Evolutionary conservation across 306 rosid species (phyloP).

Genomic region (Cicer yamashitae): DNA sequence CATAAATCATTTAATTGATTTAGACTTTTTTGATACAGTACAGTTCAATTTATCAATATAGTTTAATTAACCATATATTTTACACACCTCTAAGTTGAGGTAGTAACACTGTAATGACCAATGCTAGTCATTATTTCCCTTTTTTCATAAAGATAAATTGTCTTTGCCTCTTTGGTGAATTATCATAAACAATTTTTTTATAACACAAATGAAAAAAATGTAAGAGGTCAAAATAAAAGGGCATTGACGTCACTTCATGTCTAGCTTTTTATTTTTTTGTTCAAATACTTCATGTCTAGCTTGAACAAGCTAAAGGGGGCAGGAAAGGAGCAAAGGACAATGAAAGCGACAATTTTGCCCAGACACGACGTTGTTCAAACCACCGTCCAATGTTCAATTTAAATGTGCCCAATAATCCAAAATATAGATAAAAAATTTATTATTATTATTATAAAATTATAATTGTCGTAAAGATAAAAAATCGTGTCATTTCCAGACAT

Average conservation of each 20-base stretch:
- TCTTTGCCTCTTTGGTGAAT: too few species aligned
- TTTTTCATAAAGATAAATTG: too few species aligned
- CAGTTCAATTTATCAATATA: too few species aligned
- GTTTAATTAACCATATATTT: too few species aligned
- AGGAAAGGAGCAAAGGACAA: slow-evolving; percentile 6
- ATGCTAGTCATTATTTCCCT: too few species aligned
- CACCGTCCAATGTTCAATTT: background rate
- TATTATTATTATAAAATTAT: background rate
- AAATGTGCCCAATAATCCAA: background rate
- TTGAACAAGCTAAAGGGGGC: background rate
- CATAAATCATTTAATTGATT: too few species aligned
- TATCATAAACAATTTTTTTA: too few species aligned
- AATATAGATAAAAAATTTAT: background rate
- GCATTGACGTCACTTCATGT: slow-evolving; percentile 7
- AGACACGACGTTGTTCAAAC: slow-evolving; percentile 36
- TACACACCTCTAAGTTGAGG: too few species aligned
- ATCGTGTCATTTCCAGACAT: background rate
- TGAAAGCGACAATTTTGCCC: slow-evolving; percentile 35
- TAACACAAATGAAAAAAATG: background rate
- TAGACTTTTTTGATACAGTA: too few species aligned
- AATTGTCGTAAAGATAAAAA: background rate
- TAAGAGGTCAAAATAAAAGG: slow-evolving; percentile 23
- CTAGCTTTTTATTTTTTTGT: background rate
- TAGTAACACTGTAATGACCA: too few species aligned
- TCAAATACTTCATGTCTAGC: background rate